phyloP scores from a whole-genome alignment of 768 basidiomycete genomes.

The Tricholoma flavovirens region DNA sequence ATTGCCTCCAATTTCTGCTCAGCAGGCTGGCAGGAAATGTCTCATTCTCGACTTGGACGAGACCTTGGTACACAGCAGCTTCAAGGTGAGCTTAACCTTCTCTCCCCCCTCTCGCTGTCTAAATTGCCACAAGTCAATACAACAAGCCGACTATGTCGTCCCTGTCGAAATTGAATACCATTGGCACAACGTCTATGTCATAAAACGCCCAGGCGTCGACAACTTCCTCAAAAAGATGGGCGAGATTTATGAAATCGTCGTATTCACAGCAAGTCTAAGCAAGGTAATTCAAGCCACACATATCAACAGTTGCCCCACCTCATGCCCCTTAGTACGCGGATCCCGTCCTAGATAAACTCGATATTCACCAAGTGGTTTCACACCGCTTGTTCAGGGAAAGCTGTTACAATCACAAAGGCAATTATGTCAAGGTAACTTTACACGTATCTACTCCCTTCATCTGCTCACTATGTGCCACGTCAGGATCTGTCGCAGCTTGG shows the following conservation, averaged over 20 bases:
- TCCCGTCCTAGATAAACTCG: conserved; percentile 95
- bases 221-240: conserved; percentile 98
- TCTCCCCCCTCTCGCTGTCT: background rate
- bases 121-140: conserved; percentile 61
- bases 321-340: conserved; percentile 77
- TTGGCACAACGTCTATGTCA: conserved; percentile 98
- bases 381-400: conserved; percentile 96
- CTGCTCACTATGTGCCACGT: background rate
- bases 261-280: conserved; percentile 96
- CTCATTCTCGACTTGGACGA: conserved; percentile 96
- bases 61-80: conserved; percentile 94
- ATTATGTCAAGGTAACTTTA: conserved; percentile 88
- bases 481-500: conserved; percentile 97
- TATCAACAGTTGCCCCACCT: background rate
- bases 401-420: conserved; percentile 98
- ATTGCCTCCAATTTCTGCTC: conserved; percentile 75
- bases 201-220: conserved; percentile 98
- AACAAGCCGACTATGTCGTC: conserved; percentile 95
- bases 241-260: conserved; percentile 95
- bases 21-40: conserved; percentile 88
- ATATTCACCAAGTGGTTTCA: conserved; percentile 85
- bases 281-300: conserved; percentile 54
- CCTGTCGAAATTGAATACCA: conserved; percentile 99
- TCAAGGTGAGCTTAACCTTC: conserved; percentile 64
- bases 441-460: background rate